Base-by-base conservation (phyloP, 805 yeast genomes). In the Kockiozyma suomiensis region DNA sequence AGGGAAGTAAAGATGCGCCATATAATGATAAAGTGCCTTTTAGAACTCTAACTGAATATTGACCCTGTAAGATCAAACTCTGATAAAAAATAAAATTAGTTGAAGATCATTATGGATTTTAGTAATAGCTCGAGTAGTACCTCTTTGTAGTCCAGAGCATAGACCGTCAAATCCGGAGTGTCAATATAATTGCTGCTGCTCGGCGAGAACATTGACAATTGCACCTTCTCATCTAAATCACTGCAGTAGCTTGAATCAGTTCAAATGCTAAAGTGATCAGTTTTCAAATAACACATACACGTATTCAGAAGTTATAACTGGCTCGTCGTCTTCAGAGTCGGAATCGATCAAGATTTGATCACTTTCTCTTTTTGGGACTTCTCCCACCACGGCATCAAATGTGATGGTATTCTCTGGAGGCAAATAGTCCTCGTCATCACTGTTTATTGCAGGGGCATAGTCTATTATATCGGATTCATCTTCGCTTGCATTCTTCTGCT, bases 21-120 rank as follows among this genome's bases (percentile, higher is more conserved):
- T 68, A 58, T 3, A 75, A 6, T 6, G 47, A 38, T 1, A 75
- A 65, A 0, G 71, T 64, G 10, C 78, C 78, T 42, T 65, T 62
- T 15, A 68, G 54, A 1, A 75, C 74, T 1, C 54, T 54, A 30
- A 75, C 41, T 1, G 43, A 41, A 60, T 62, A 74, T 57, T 68
- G 68, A 10, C 77, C 77, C 2, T 61, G 54, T 12, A 72, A 62
- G 19, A 49, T 43, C 35, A 49, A 23, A 13, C 13, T 35, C 53
- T 49, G 32, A 17, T 15, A 46, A 5, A 5, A 6, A 13, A n/a
- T n/a, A n/a, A n/a, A n/a, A n/a, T 41, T 23, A 28, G 17, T 17
- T 17, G 17, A 46, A 10, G 13, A 8, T 23, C 15, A 30, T 38
- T 10, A 46, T 15, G 10, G 4, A 38, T 21, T 4, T 28, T 41